phyloP scores from a whole-genome alignment of 177 flowering plant species.

The Vitis hybrid region DNA sequence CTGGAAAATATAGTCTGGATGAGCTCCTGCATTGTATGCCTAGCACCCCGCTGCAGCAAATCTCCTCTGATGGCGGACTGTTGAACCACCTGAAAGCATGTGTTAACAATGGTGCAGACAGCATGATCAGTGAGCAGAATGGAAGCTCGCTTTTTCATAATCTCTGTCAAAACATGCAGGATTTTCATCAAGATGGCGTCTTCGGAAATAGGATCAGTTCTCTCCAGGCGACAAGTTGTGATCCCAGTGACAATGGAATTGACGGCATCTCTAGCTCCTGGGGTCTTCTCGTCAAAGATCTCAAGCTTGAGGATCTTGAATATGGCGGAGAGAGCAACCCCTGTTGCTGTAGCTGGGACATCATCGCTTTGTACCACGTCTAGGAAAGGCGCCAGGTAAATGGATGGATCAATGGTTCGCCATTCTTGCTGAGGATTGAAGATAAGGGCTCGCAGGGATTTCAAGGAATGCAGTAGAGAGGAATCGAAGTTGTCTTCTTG shows the following conservation, averaged over 20 bases:
- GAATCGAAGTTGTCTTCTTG: slow-evolving; percentile 53
- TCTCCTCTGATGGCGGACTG: slow-evolving; percentile 63
- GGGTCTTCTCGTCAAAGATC: slow-evolving; percentile 70
- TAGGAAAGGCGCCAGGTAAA: slow-evolving; percentile 76
- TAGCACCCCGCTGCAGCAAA: slow-evolving; percentile 67
- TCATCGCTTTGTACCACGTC: slow-evolving; percentile 78
- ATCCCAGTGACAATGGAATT: slow-evolving; percentile 52
- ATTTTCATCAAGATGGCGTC: slow-evolving; percentile 73
- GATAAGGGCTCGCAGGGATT: slow-evolving; percentile 63
- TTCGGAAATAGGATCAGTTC: slow-evolving; percentile 41
- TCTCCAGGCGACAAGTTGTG: slow-evolving; percentile 71
- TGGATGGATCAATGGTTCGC: slow-evolving; percentile 61
- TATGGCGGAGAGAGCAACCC: slow-evolving; percentile 62
- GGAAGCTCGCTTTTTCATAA: slow-evolving; percentile 57
- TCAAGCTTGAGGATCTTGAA: slow-evolving; percentile 66
- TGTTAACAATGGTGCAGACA: slow-evolving; percentile 68
- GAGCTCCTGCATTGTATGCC: slow-evolving; percentile 76
- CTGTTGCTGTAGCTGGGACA: slow-evolving; percentile 68
- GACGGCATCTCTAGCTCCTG: slow-evolving; percentile 62
- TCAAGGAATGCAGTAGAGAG: slow-evolving; percentile 54
- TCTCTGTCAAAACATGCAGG: slow-evolving; percentile 50
- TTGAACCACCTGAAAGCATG: slow-evolving; percentile 75
- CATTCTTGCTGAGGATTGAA: slow-evolving; percentile 83
- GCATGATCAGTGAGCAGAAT: slow-evolving; percentile 56
- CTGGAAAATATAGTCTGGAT: slow-evolving; percentile 59